Base-by-base conservation (phyloP, 495 filamentous ascomycete genomes). In the Penicillium pulvis region DNA sequence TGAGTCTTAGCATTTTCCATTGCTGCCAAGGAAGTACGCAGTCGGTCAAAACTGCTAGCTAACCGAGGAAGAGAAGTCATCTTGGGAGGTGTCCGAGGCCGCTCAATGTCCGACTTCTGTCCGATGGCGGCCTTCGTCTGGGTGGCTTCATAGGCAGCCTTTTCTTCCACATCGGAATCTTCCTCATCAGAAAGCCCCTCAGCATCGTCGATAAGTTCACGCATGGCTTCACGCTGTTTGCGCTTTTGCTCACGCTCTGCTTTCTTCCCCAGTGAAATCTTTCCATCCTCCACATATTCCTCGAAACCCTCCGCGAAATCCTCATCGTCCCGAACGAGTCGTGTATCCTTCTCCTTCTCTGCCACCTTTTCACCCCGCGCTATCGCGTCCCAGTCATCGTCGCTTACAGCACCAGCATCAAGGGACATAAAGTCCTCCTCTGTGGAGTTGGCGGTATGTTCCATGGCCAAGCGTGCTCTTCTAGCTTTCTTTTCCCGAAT, bases 291-390 rank as follows among this genome's bases (percentile, higher is more conserved):
- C 16, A 93, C 88, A 61, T 90, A 96, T 57, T 96, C 91, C 53
- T 96, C 93, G 68, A 96, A 97, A 4, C 92, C 92, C 75, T 98
- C 94, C 31, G 87, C 88, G n/a, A 97, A 84, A 67, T 97, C 91
- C 67, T 98, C 94, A 66, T 97, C 93, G 52, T 96, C 92, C 26
- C 81, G 80, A 4, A 91, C 81, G 9, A 97, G 81, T n/a, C 94
- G 81, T 9, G 87, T 89, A 53, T 92, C 86, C 41, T 53, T 56
- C 3, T 75, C 67, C 20, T 57, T 41, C 26, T 60, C 49, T 9
- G 17, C 10, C 7, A 9, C 4, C 81, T 85, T 66, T 69, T 76
- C 69, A 60, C 74, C 59, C 46, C 56, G 54, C 2, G 78, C 51
- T 73, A 80, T 60, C 56, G 70, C 57, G 26, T 76, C 76, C 68